Conservation (phyloP, 352 stramenopile species). For the Phytopythium cucurbitacearum region DNA sequence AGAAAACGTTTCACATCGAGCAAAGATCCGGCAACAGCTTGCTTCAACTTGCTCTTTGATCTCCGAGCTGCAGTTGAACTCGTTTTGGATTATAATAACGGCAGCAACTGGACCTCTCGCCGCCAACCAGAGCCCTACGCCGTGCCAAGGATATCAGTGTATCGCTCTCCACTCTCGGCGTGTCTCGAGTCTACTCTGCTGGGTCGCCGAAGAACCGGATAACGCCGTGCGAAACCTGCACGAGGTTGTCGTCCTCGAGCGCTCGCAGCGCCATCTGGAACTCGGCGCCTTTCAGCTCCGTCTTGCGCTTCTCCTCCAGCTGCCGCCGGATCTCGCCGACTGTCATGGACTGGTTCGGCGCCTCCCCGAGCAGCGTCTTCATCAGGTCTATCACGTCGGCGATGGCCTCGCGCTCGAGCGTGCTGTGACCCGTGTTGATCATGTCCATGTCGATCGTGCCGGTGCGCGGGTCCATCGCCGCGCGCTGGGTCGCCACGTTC, state of each 20-base stretch:
- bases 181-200: slow-evolving; percentile 3
- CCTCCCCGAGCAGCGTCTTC: slow-evolving; percentile 52
- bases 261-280: slow-evolving; percentile 86
- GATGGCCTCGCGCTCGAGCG: slow-evolving; percentile 84
- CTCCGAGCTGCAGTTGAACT: neutral
- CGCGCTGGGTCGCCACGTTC: slow-evolving; percentile 95
- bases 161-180: too few relatives aligned
- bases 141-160: too few relatives aligned
- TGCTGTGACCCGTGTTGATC: slow-evolving; percentile 94
- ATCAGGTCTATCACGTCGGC: slow-evolving; percentile 48
- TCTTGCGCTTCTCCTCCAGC: slow-evolving; percentile 82
- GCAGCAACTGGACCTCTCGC: neutral
- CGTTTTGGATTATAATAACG: neutral
- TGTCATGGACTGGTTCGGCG: slow-evolving; percentile 63
- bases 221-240: slow-evolving; percentile 91
- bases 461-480: slow-evolving; percentile 97
- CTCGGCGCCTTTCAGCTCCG: slow-evolving; percentile 75
- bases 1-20: slow-evolving; percentile 6
- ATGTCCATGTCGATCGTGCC: slow-evolving; percentile 99
- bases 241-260: slow-evolving; percentile 90
- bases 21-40: neutral
- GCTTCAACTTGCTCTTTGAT: neutral
- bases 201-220: slow-evolving; percentile 68
- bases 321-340: slow-evolving; percentile 85
- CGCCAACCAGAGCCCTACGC: too few relatives aligned